These are phyloP conservation scores for Xylaria telfairii DNA, from an alignment of 495 filamentous ascomycete genomes.

Conservation along the genomic window DNA sequence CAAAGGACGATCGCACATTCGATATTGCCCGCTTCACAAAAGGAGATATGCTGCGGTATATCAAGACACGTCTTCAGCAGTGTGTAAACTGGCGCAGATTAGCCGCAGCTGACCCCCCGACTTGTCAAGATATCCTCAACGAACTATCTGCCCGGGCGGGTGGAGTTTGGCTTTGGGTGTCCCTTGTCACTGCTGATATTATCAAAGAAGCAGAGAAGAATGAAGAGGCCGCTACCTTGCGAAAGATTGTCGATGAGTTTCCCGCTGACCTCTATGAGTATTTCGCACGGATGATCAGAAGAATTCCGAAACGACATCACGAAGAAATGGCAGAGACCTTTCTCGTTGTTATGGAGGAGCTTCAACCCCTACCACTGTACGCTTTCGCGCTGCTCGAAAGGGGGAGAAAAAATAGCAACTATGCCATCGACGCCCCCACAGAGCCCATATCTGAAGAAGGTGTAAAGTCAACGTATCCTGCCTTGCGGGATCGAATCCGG, in stretches of 20 bases:
- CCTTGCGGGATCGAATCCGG: conserved; percentile 3
- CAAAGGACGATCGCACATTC: conserved; percentile 4
- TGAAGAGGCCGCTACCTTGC: conserved; percentile 30
- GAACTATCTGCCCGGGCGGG: conserved; percentile 38
- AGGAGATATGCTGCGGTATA: conserved; percentile 38
- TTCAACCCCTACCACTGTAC: conserved; percentile 15
- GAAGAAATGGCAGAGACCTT: conserved; percentile 23
- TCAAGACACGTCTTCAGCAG: conserved; percentile 29
- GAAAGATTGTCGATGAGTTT: conserved; percentile 24
- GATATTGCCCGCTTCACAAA: conserved; percentile 31
- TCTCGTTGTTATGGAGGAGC: conserved; percentile 20
- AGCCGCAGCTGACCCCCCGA: not conserved
- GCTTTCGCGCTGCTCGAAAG: conserved; percentile 17
- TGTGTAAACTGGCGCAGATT: conserved; percentile 25
- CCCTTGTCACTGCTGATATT: conserved; percentile 33
- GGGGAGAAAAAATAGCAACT: not conserved
- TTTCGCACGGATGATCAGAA: conserved; percentile 31
- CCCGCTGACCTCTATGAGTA: conserved; percentile 32
- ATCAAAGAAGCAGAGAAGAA: conserved; percentile 30
- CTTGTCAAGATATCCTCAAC: conserved; percentile 24
- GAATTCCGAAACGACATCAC: conserved; percentile 19
- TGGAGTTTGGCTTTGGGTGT: conserved; percentile 55
- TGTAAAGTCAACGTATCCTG: not conserved
- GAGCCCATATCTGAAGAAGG: not conserved
- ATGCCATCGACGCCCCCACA: not conserved